These are phyloP conservation scores for Ustilago hordei DNA, from an alignment of 1,284 basidiomycete genomes.

Conservation along the genomic window DNA sequence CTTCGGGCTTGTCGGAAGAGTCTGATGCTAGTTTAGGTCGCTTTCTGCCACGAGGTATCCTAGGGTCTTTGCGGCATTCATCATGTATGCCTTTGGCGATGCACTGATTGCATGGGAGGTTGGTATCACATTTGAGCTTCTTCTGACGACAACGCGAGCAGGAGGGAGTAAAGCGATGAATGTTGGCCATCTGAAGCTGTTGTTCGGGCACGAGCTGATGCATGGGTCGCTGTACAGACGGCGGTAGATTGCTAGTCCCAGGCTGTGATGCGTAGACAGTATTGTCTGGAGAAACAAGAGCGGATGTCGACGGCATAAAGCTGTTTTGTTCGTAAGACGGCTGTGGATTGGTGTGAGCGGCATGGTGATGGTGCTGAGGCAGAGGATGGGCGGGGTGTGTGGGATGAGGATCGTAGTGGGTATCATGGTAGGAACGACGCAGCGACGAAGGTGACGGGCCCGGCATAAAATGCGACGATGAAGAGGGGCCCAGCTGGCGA, in stretches of 20 bases:
- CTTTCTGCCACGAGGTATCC: conserved; percentile 54
- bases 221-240: conserved; percentile 31
- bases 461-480: conserved; percentile 7
- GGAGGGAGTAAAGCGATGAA: conserved; percentile 45
- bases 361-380: conserved; percentile 7
- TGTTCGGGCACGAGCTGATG: conserved; percentile 44
- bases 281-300: not conserved
- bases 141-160: conserved; percentile 53
- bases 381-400: not conserved
- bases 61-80: conserved; percentile 52
- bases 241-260: conserved; percentile 13
- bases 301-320: not conserved
- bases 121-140: conserved; percentile 57
- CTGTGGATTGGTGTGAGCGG: conserved; percentile 1
- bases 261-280: conserved; percentile 6
- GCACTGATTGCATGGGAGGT: conserved; percentile 55
- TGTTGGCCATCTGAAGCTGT: conserved; percentile 45
- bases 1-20: conserved; percentile 21
- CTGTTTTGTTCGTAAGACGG: not conserved
- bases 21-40: conserved; percentile 26
- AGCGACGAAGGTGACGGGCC: conserved; percentile 11
- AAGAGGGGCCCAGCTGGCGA: conserved; percentile 4
- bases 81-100: conserved; percentile 52
- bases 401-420: not conserved
- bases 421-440: conserved; percentile 15